Percentiles rank a stretch among this genome's conserved stretches.
phyloP scores from a whole-genome alignment of 129 eudicot genomes.

The Centrapalus pauciflorus region DNA sequence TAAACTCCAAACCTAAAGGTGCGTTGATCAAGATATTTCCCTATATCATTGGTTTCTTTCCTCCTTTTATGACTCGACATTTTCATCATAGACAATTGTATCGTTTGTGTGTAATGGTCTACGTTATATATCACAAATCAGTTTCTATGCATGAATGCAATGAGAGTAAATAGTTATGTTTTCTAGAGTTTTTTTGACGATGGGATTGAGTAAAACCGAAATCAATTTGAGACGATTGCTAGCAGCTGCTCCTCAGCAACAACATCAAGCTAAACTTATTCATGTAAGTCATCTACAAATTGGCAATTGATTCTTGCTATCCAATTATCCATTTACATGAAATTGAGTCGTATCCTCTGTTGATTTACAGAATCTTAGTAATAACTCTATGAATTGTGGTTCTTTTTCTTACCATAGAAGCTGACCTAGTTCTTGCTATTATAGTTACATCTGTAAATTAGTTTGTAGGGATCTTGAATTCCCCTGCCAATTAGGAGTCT shows the following conservation, averaged over 20 bases:
- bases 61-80: background rate
- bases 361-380: background rate
- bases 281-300: slow-evolving; percentile 47
- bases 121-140: background rate
- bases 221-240: slow-evolving; percentile 78
- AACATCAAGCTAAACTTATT: slow-evolving; percentile 73
- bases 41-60: background rate
- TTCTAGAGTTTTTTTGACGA: slow-evolving; percentile 24
- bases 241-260: slow-evolving; percentile 76
- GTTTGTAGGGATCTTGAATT: background rate
- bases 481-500: background rate
- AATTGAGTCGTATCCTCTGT: background rate
- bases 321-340: background rate
- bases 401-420: background rate
- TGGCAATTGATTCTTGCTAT: background rate
- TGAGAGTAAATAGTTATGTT: background rate
- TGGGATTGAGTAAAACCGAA: slow-evolving; percentile 76
- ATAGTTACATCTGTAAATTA: background rate
- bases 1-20: background rate
- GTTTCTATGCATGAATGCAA: background rate
- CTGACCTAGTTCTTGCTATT: background rate
- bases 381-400: background rate
- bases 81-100: background rate
- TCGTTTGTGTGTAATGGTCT: background rate
- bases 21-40: background rate